Conservation (phyloP, 2,329 filamentous ascomycete genomes). For the Tolypocladium cylindrosporum region DNA sequence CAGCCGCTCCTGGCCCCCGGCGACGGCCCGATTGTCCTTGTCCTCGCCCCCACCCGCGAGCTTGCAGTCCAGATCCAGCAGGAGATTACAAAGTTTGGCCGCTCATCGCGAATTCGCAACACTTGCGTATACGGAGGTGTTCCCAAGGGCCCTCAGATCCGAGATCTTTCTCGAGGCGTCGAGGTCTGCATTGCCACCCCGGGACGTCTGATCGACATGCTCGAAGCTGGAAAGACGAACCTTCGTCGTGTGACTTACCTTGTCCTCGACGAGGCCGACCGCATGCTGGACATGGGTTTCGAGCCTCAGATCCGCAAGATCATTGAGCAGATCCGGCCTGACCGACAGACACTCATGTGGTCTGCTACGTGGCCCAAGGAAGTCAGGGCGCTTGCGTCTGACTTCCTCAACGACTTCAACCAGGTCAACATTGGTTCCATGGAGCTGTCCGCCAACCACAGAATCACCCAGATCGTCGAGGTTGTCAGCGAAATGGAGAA, state of each 20-base stretch:
- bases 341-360: constrained; percentile 99
- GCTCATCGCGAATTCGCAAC: constrained; percentile 95
- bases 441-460: constrained; percentile 92
- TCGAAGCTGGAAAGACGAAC: constrained; percentile 96
- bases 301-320: constrained; percentile 99
- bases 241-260: constrained; percentile 95
- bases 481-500: constrained; percentile 96
- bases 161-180: constrained; percentile 87
- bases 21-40: constrained; percentile 91
- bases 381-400: constrained; percentile 80
- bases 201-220: constrained; percentile 95
- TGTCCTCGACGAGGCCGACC: constrained; percentile 96
- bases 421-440: constrained; percentile 98
- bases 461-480: constrained; percentile 96
- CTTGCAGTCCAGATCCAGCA: constrained; percentile 97
- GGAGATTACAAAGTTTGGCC: constrained; percentile 97
- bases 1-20: constrained; percentile 92
- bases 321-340: constrained; percentile 91
- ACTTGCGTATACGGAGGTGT: constrained; percentile 99
- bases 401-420: constrained; percentile 92
- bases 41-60: constrained; percentile 94
- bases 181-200: constrained; percentile 98
- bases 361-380: constrained; percentile 99
- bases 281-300: constrained; percentile 99
- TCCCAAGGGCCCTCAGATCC: constrained; percentile 92